Conservation (phyloP, 2,329 filamentous ascomycete species). For the Metarhizium anisopliae region DNA sequence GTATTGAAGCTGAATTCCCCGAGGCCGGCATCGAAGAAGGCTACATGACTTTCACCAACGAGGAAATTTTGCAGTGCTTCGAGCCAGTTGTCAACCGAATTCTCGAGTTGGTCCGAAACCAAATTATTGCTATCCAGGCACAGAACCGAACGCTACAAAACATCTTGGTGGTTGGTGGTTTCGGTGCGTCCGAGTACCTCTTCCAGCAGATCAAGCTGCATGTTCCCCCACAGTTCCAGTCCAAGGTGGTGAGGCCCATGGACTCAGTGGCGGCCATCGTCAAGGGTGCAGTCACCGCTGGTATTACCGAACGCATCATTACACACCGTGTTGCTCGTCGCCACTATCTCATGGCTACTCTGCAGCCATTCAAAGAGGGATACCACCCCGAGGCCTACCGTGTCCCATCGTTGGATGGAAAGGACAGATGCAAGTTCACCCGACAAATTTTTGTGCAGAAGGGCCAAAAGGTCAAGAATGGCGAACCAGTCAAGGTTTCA, state of each 20-base stretch:
- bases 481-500: constrained; percentile 95
- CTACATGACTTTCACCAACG: constrained; percentile 99
- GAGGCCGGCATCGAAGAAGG: constrained; percentile 97
- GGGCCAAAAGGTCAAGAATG: constrained; percentile 97
- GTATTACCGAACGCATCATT: constrained; percentile 93
- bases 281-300: constrained; percentile 94
- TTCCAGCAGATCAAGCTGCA: constrained; percentile 99
- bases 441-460: constrained; percentile 98
- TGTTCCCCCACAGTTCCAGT: constrained; percentile 95
- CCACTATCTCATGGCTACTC: constrained; percentile 97
- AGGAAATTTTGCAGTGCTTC: constrained; percentile 98
- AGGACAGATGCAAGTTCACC: constrained; percentile 97
- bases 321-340: constrained; percentile 94
- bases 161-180: constrained; percentile 93
- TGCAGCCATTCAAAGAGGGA: constrained; percentile 97
- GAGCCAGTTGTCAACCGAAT: constrained; percentile 97
- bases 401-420: constrained; percentile 90
- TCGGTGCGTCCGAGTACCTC: constrained; percentile 95
- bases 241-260: constrained; percentile 97
- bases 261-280: constrained; percentile 98
- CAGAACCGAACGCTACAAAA: constrained; percentile 93
- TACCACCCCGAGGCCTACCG: constrained; percentile 98
- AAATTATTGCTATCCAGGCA: constrained; percentile 97
- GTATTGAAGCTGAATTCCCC: constrained; percentile 95
- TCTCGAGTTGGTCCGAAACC: constrained; percentile 89